These are phyloP conservation scores for Pulveroboletus ravenelii DNA, from an alignment of 768 basidiomycete genomes.

Conservation along the genomic window DNA sequence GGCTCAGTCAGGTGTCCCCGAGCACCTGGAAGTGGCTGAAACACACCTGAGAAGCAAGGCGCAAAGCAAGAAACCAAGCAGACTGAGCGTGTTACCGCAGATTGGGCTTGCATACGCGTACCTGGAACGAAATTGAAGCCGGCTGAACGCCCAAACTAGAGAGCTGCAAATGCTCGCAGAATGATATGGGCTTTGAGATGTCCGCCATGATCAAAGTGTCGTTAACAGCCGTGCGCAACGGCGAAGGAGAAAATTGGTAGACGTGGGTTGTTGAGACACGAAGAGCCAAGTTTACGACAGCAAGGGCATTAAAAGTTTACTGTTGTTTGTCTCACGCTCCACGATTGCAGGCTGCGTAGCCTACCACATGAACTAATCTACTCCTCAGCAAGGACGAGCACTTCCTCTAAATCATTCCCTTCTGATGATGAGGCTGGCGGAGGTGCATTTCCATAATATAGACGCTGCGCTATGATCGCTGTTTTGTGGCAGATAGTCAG, in stretches of 20 bases:
- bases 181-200: constrained; percentile 69
- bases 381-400: constrained; percentile 61
- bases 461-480: constrained; percentile 71
- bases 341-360: not conserved
- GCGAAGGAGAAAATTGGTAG: constrained; percentile 12
- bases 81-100: constrained; percentile 13
- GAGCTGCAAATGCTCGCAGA: constrained; percentile 90
- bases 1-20: not conserved
- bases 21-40: not conserved
- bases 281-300: constrained; percentile 5
- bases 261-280: constrained; percentile 24
- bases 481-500: constrained; percentile 13
- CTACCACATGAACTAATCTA: constrained; percentile 25
- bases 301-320: constrained; percentile 27
- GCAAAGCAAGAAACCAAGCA: not conserved
- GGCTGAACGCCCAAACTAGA: constrained; percentile 96
- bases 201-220: constrained; percentile 27
- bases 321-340: constrained; percentile 28
- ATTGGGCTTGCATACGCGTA: constrained; percentile 39
- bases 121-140: constrained; percentile 95
- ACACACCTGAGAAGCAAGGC: constrained; percentile 20
- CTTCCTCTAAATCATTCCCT: constrained; percentile 68
- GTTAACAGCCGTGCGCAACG: constrained; percentile 13
- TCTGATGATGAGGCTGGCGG: constrained; percentile 48
- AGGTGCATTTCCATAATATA: constrained; percentile 69